These are phyloP conservation scores for Candida fluviatilis DNA, from an alignment of 805 yeast genomes.

Conservation along the genomic window DNA sequence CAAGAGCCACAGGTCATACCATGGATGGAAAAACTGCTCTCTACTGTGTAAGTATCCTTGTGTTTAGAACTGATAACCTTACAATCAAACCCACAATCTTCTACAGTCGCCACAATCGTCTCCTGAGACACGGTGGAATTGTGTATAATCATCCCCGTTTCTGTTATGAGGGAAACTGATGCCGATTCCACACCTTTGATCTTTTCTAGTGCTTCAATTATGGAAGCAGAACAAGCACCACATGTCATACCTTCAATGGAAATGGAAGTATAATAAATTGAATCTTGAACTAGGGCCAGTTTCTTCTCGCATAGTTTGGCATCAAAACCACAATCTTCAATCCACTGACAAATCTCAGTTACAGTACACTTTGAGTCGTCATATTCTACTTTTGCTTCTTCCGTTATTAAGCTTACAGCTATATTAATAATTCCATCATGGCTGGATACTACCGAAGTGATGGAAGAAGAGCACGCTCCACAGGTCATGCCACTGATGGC, in stretches of 20 bases:
- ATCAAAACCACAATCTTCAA: slow-evolving; percentile 29
- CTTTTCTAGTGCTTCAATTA: slow-evolving; percentile 49
- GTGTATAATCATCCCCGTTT: slow-evolving; percentile 60
- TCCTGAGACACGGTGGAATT: slow-evolving; percentile 26
- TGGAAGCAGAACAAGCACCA: slow-evolving; percentile 72
- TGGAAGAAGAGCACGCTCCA: slow-evolving; percentile 40
- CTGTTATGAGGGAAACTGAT: slow-evolving; percentile 71
- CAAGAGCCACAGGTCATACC: slow-evolving; percentile 97
- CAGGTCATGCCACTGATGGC: slow-evolving; percentile 46
- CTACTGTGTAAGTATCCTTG: not conserved
- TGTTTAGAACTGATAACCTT: slow-evolving; percentile 4
- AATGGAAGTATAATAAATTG: slow-evolving; percentile 10
- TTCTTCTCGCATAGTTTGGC: slow-evolving; percentile 5
- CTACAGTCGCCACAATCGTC: slow-evolving; percentile 51
- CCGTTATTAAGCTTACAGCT: slow-evolving; percentile 34
- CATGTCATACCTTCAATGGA: slow-evolving; percentile 84
- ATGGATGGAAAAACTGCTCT: slow-evolving; percentile 26
- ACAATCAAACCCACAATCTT: slow-evolving; percentile 48
- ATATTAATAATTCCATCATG: slow-evolving; percentile 22
- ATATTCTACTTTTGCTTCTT: slow-evolving; percentile 27
- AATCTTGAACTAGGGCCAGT: no score
- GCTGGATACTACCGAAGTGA: slow-evolving; percentile 26
- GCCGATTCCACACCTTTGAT: slow-evolving; percentile 50
- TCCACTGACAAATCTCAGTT: slow-evolving; percentile 15
- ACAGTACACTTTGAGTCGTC: slow-evolving; percentile 12